phyloP scores from a whole-genome alignment of 2,329 filamentous ascomycete species.

The Akanthomyces uredinophilus region DNA sequence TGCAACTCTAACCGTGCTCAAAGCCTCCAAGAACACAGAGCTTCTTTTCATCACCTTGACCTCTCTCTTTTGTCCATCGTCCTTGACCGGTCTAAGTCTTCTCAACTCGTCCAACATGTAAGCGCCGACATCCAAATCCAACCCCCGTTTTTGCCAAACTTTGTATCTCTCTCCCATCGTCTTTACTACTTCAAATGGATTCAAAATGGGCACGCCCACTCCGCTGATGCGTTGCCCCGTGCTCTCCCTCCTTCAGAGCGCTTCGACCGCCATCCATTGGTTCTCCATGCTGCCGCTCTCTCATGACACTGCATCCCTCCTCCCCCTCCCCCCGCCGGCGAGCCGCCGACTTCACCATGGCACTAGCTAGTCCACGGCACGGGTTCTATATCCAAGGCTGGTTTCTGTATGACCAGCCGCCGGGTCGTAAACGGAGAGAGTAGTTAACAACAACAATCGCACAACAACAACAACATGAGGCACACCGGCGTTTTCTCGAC shows the following conservation, averaged over 20 bases:
- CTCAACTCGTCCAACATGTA: not conserved
- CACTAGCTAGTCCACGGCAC: not conserved
- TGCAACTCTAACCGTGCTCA: not conserved
- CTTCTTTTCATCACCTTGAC: too few relatives aligned
- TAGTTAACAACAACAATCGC: too few relatives aligned
- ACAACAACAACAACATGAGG: not conserved
- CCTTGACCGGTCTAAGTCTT: too few relatives aligned
- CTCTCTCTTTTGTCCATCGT: too few relatives aligned
- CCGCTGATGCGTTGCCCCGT: not conserved
- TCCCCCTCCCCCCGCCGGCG: not conserved
- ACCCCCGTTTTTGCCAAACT: not conserved
- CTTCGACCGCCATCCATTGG: conserved; percentile 3
- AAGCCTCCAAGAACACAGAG: not conserved
- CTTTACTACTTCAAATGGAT: not conserved
- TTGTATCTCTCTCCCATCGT: not conserved
- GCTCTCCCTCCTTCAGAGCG: not conserved
- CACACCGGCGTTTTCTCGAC: not conserved
- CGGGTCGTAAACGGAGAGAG: too few relatives aligned
- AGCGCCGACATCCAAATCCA: not conserved
- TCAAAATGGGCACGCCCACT: not conserved
- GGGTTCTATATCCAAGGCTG: not conserved
- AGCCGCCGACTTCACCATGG: conserved; percentile 3
- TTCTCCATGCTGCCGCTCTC: not conserved
- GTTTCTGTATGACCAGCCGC: not conserved
- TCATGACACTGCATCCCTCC: not conserved